Evolutionary conservation across 1,284 basidiomycete genomes (phyloP).

Genomic region (Sporisorium graminicola): DNA sequence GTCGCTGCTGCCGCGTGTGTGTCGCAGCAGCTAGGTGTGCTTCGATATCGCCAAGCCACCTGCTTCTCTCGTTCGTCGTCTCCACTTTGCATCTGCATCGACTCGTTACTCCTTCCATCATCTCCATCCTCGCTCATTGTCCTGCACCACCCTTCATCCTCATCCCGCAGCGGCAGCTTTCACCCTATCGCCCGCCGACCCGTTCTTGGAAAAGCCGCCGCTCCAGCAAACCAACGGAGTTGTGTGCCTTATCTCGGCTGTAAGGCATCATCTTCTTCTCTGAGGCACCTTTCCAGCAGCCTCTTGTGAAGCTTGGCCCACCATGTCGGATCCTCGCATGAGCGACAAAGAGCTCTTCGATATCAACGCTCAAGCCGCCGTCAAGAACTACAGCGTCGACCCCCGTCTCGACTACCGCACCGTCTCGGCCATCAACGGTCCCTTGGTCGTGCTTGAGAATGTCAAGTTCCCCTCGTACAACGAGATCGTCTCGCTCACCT

Average conservation of each 20-base stretch:
- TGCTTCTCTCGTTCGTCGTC: neutral
- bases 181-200: neutral
- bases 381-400: conserved; percentile 74
- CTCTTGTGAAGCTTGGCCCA: conserved; percentile 12
- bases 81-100: neutral
- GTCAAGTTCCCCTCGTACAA: conserved; percentile 99
- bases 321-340: conserved; percentile 70
- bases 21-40: neutral
- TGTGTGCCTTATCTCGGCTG: neutral
- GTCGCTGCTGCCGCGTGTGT: neutral
- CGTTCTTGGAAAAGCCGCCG: neutral
- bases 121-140: neutral
- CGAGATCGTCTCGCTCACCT: conserved; percentile 95
- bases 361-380: conserved; percentile 86
- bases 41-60: neutral
- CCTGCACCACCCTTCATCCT: neutral
- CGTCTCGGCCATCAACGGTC: conserved; percentile 93
- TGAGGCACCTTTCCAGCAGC: neutral
- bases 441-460: conserved; percentile 94
- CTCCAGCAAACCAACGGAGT: neutral
- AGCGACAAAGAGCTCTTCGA: conserved; percentile 80
- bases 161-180: neutral
- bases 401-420: conserved; percentile 96
- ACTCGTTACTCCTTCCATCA: neutral
- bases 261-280: neutral